phyloP scores from a whole-genome alignment of 352 stramenopile genomes.

The Globisporangium irregulare region DNA sequence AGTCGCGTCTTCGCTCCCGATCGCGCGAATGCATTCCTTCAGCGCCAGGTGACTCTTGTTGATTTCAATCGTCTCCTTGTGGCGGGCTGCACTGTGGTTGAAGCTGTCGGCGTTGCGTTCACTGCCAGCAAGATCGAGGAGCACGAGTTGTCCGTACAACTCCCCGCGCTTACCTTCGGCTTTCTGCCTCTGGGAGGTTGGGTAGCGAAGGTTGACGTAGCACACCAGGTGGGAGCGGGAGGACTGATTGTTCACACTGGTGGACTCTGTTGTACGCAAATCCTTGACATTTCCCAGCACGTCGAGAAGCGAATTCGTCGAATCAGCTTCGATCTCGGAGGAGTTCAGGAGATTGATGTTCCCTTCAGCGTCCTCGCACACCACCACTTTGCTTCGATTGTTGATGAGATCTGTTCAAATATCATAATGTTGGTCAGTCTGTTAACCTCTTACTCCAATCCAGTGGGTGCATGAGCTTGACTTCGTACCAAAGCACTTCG shows the following conservation, averaged over 20 bases:
- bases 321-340: slow-evolving; percentile 47
- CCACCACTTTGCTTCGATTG: slow-evolving; percentile 50
- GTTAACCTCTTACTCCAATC: background rate
- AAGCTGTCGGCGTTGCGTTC: slow-evolving; percentile 82
- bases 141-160: slow-evolving; percentile 45
- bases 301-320: slow-evolving; percentile 56
- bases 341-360: slow-evolving; percentile 65
- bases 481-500: slow-evolving; percentile 56
- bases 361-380: slow-evolving; percentile 70
- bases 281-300: slow-evolving; percentile 63
- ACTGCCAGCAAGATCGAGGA: slow-evolving; percentile 69
- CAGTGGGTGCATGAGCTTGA: too few relatives aligned
- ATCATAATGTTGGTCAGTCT: background rate
- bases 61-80: slow-evolving; percentile 79
- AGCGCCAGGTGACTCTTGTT: slow-evolving; percentile 82
- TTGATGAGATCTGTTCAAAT: slow-evolving; percentile 37
- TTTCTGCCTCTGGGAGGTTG: slow-evolving; percentile 4
- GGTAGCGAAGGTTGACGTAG: slow-evolving; percentile 50
- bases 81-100: slow-evolving; percentile 64
- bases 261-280: slow-evolving; percentile 80
- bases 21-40: slow-evolving; percentile 80
- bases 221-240: slow-evolving; percentile 72
- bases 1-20: slow-evolving; percentile 50
- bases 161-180: slow-evolving; percentile 19
- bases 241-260: slow-evolving; percentile 68